Evolutionary conservation across 106 monocot genomes (phyloP).

Genomic region (Dendrobium nobile): DNA sequence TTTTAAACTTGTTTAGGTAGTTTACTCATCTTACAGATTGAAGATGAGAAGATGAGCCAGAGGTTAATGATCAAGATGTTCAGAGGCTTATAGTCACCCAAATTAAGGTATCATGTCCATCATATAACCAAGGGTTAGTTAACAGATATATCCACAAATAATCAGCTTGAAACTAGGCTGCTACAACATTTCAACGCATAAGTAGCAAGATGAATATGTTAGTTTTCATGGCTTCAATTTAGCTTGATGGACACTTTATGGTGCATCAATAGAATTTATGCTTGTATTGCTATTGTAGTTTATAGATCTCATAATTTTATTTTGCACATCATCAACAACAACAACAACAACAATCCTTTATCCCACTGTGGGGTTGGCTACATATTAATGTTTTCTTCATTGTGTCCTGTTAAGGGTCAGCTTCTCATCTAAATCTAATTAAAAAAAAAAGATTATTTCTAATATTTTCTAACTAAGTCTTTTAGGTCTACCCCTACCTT

Average conservation of each 20-base stretch:
- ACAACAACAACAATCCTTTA: no score
- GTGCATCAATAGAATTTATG: neutral
- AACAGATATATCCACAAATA: neutral
- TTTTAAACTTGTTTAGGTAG: neutral
- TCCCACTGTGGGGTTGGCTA: no score
- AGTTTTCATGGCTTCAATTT: neutral
- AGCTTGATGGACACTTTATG: neutral
- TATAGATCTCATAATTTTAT: neutral
- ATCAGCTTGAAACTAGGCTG: neutral
- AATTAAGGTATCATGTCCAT: constrained; percentile 28
- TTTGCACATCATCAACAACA: no score
- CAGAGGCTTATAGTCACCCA: constrained; percentile 86
- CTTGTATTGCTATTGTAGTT: neutral
- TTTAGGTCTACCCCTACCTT: no score
- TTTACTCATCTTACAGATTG: constrained; percentile 22
- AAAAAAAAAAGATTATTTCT: no score
- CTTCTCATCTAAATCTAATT: no score
- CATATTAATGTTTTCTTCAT: no score
- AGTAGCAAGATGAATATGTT: neutral
- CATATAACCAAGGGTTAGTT: neutral
- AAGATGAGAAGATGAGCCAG: constrained; percentile 82
- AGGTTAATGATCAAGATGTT: constrained; percentile 73
- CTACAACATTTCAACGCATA: neutral
- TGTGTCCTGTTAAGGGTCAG: no score
- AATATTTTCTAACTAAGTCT: no score